Evolutionary conservation across 192 early-diverging fungal species (phyloP).

Genomic region (Mortierella hygrophila): DNA sequence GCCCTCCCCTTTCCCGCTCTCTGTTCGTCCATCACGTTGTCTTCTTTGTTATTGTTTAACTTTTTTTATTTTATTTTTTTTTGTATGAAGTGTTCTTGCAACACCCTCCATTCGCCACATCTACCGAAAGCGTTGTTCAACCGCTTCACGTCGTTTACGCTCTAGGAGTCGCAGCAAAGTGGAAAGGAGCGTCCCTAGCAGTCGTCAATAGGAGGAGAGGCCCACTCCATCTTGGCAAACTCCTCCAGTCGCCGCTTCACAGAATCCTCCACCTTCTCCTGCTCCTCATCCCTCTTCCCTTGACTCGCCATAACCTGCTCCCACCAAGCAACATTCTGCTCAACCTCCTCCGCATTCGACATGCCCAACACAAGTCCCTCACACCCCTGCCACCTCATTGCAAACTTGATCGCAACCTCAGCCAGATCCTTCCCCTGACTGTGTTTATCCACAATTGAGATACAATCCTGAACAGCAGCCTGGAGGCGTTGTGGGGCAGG

Average conservation of each 20-base stretch:
- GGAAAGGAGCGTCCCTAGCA: neutral
- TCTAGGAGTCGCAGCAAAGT: too few relatives aligned
- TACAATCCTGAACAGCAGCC: slow-evolving; percentile 62
- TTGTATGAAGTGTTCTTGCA: neutral
- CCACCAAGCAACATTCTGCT: slow-evolving; percentile 55
- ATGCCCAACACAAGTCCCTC: slow-evolving; percentile 66
- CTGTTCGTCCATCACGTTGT: neutral
- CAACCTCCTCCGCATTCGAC: slow-evolving; percentile 60
- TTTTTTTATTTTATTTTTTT: neutral
- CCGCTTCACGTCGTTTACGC: too few relatives aligned
- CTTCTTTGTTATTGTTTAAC: neutral
- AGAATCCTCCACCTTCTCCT: slow-evolving; percentile 42
- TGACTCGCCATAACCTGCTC: slow-evolving; percentile 28
- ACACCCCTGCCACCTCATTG: slow-evolving; percentile 47
- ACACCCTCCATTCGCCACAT: neutral
- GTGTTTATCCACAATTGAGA: slow-evolving; percentile 49
- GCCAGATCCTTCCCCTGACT: slow-evolving; percentile 61
- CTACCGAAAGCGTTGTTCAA: neutral
- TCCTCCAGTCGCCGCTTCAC: slow-evolving; percentile 53
- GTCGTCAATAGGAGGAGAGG: slow-evolving; percentile 51
- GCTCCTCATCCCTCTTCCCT: slow-evolving; percentile 31
- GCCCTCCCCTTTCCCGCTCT: neutral
- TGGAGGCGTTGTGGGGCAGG: slow-evolving; percentile 69
- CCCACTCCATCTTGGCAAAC: slow-evolving; percentile 61
- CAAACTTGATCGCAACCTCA: slow-evolving; percentile 68